Percentiles rank a stretch among this genome's conserved stretches.
Evolutionary conservation across 805 yeast genomes (phyloP).

Genomic region (Wickerhamiella qilinensis): DNA sequence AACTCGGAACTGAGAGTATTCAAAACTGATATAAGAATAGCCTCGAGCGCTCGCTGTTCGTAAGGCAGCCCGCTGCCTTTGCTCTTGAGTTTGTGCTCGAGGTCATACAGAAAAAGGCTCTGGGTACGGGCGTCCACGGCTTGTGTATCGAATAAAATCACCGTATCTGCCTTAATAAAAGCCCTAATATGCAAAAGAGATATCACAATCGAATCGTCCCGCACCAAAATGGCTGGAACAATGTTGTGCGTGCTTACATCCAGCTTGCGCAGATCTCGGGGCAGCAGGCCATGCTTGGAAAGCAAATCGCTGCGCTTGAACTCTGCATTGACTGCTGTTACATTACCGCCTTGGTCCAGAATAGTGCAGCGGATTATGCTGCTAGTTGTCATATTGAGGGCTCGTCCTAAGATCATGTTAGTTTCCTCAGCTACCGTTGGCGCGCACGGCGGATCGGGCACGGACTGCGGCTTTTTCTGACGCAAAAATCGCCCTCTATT

Average conservation of each 20-base stretch:
- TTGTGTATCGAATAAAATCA: conserved; percentile 69
- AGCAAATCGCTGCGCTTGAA: conserved; percentile 61
- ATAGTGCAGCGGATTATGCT: conserved; percentile 62
- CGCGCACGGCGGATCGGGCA: neutral
- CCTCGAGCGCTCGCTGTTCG: conserved; percentile 81
- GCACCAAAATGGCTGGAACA: conserved; percentile 74
- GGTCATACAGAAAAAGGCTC: conserved; percentile 65
- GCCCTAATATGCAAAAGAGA: conserved; percentile 83
- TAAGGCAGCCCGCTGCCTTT: conserved; percentile 44
- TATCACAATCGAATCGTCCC: conserved; percentile 61
- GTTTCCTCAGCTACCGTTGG: conserved; percentile 8
- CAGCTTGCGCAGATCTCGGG: conserved; percentile 79
- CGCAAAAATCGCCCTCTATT: neutral
- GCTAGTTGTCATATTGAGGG: conserved; percentile 11
- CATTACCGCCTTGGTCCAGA: conserved; percentile 53
- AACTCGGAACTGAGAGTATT: conserved; percentile 70
- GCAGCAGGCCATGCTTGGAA: conserved; percentile 59
- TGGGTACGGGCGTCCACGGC: conserved; percentile 43
- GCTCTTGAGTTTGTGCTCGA: conserved; percentile 46
- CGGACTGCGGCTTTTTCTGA: neutral
- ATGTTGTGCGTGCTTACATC: conserved; percentile 70
- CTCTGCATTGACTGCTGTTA: conserved; percentile 51
- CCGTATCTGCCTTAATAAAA: conserved; percentile 60
- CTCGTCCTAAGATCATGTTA: conserved; percentile 13
- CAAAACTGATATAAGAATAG: conserved; percentile 66